Conservation (phyloP, 768 basidiomycete genomes). For the Artomyces pyxidatus region DNA sequence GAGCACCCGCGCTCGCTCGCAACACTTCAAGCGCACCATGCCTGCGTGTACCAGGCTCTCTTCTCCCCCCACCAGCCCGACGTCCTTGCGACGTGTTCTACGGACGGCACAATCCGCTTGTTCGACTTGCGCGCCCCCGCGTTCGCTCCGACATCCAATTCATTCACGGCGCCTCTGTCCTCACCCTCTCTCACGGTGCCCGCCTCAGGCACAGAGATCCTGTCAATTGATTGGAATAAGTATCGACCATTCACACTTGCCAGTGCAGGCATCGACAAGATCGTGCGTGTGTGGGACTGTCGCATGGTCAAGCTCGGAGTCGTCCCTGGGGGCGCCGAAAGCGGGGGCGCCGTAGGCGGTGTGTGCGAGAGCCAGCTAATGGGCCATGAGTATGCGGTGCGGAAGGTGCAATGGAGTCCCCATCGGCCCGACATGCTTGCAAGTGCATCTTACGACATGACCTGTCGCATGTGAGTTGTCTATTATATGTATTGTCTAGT, state of each 20-base stretch:
- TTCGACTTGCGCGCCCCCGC: slow-evolving; percentile 70
- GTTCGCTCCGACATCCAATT: slow-evolving; percentile 42
- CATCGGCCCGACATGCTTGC: slow-evolving; percentile 66
- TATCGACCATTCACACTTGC: slow-evolving; percentile 75
- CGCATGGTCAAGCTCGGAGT: slow-evolving; percentile 62
- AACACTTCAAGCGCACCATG: slow-evolving; percentile 76
- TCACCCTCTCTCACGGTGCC: slow-evolving; percentile 71
- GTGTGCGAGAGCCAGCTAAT: slow-evolving; percentile 59
- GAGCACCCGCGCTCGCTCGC: slow-evolving; percentile 69
- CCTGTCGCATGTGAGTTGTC: slow-evolving; percentile 73
- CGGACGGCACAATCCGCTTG: slow-evolving; percentile 77
- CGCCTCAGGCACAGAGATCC: slow-evolving; percentile 69
- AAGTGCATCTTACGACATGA: slow-evolving; percentile 90
- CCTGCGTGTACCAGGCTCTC: slow-evolving; percentile 83
- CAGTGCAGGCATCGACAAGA: slow-evolving; percentile 72
- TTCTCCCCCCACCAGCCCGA: slow-evolving; percentile 92
- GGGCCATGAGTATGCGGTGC: slow-evolving; percentile 87
- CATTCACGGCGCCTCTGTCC: slow-evolving; percentile 60
- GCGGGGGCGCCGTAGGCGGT: slow-evolving; percentile 53
- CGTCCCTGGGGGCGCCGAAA: slow-evolving; percentile 25
- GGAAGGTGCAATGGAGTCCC: slow-evolving; percentile 86
- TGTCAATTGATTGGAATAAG: slow-evolving; percentile 90
- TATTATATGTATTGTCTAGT: neutral
- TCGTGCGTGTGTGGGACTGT: slow-evolving; percentile 77
- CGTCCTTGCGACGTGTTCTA: slow-evolving; percentile 73